Base-by-base conservation (phyloP, 2,329 filamentous ascomycete genomes). In the Fusarium nurragi region DNA sequence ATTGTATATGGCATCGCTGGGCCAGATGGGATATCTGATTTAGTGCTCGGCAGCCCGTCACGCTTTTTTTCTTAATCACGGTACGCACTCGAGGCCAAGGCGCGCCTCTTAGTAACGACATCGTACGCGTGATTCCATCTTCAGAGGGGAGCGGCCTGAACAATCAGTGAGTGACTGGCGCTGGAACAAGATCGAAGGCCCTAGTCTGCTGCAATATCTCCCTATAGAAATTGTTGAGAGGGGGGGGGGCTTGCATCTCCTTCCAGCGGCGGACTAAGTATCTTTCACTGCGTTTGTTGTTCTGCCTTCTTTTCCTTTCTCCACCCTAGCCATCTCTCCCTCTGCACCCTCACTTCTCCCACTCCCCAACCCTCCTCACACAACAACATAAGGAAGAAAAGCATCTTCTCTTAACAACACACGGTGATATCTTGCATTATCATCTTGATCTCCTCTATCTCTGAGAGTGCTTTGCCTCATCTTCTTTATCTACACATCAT, bases 71-170 rank as follows among this genome's bases (percentile, higher is more conserved):
- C 22, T 61, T 32, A 30, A 54, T 39, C 53, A 39, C 53, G 30
- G 23, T 23, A n/a, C n/a, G 32, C 32, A 34, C 32, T 34, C 32
- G 16, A 11, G 13, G 2, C 43, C 21, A 8, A 56, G 26, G 43
- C 50, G 50, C 50, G 38, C 45, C 37, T 40, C 11, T 14, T 39
- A 14, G 7, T 12, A 44, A 8, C n/a, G 13, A 32, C 40, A 16
- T n/a, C 12, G 6, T 23, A 56, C 43, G 50, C 43, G 49, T 61
- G 43, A 60, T 47, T 11, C n/a, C 32, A 56, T 48, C 32, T 16
- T 13, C 10, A 30, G 21, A 39, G 32, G 13, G 25, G 22, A 34
- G 32, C 23, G 53, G 26, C 26, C 18, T 19, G 13, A 36, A 19
- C 50, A 43, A 47, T 30, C 26, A 61, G 43, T 56, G 23, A 41